Conservation (phyloP, 2,329 filamentous ascomycete genomes). For the Claviceps monticola region DNA sequence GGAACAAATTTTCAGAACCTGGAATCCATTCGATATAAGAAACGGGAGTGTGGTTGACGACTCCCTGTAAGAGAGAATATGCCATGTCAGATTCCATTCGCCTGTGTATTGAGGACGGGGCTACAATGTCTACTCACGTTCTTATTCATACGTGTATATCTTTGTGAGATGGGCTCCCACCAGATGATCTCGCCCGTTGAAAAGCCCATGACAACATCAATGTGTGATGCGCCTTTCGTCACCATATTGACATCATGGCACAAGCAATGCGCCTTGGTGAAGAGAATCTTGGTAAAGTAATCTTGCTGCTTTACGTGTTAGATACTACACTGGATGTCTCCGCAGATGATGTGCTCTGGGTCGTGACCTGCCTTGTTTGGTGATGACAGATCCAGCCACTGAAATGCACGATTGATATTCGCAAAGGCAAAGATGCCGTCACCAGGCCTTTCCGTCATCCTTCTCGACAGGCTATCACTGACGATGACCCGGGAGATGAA, state of each 20-base stretch:
- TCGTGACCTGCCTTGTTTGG: slow-evolving; percentile 44
- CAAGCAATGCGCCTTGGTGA: slow-evolving; percentile 89
- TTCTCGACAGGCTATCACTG: slow-evolving; percentile 67
- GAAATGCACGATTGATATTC: slow-evolving; percentile 88
- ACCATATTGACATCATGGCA: slow-evolving; percentile 84
- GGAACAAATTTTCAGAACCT: slow-evolving; percentile 81
- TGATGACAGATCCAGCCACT: slow-evolving; percentile 86
- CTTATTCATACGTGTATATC: slow-evolving; percentile 92
- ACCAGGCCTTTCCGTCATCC: slow-evolving; percentile 60
- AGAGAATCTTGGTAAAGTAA: slow-evolving; percentile 87
- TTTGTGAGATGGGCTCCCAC: slow-evolving; percentile 95
- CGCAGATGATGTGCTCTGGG: neutral
- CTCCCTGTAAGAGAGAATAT: slow-evolving; percentile 39
- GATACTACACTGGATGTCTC: neutral
- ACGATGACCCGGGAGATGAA: slow-evolving; percentile 95
- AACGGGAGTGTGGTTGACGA: slow-evolving; percentile 75
- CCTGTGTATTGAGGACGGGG: neutral
- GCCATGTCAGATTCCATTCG: slow-evolving; percentile 1
- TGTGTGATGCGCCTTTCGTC: slow-evolving; percentile 65
- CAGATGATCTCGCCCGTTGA: slow-evolving; percentile 95
- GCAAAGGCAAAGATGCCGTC: slow-evolving; percentile 84
- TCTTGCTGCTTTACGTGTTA: slow-evolving; percentile 48
- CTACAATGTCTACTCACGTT: slow-evolving; percentile 42
- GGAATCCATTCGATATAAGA: slow-evolving; percentile 88
- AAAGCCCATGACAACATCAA: slow-evolving; percentile 91